Evolutionary conservation across 495 filamentous ascomycete species (phyloP).

Genomic region (Zalerion maritima): DNA sequence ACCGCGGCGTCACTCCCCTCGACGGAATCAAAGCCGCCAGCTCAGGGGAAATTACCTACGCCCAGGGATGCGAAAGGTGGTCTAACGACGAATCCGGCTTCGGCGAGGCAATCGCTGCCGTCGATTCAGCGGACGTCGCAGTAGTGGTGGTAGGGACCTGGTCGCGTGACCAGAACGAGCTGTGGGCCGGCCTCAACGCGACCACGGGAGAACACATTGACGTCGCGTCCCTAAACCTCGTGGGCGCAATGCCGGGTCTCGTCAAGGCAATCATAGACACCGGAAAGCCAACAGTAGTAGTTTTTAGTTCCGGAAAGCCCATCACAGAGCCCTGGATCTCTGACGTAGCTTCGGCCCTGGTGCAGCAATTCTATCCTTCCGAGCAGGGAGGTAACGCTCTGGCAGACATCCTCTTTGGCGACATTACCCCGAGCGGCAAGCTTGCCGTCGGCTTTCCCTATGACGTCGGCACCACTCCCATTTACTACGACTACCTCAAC

Average conservation of each 20-base stretch:
- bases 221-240: constrained; percentile 42
- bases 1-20: constrained; percentile 48
- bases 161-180: constrained; percentile 51
- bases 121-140: constrained; percentile 51
- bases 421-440: constrained; percentile 62
- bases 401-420: constrained; percentile 68
- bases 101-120: constrained; percentile 44
- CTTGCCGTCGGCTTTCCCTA: constrained; percentile 44
- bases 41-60: constrained; percentile 43
- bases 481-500: constrained; percentile 60
- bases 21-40: constrained; percentile 49
- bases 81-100: constrained; percentile 50
- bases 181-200: constrained; percentile 55
- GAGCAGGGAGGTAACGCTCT: constrained; percentile 68
- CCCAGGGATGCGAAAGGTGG: constrained; percentile 59
- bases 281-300: constrained; percentile 52
- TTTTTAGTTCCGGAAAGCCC: constrained; percentile 55
- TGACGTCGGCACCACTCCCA: constrained; percentile 47
- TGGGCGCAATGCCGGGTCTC: constrained; percentile 53
- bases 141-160: constrained; percentile 60
- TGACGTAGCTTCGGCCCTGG: constrained; percentile 38
- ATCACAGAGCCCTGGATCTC: constrained; percentile 55
- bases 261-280: constrained; percentile 48
- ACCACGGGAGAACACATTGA: constrained; percentile 63
- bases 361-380: constrained; percentile 60